phyloP scores from a whole-genome alignment of 148 eudicot species.

The Arbutus unedo region DNA sequence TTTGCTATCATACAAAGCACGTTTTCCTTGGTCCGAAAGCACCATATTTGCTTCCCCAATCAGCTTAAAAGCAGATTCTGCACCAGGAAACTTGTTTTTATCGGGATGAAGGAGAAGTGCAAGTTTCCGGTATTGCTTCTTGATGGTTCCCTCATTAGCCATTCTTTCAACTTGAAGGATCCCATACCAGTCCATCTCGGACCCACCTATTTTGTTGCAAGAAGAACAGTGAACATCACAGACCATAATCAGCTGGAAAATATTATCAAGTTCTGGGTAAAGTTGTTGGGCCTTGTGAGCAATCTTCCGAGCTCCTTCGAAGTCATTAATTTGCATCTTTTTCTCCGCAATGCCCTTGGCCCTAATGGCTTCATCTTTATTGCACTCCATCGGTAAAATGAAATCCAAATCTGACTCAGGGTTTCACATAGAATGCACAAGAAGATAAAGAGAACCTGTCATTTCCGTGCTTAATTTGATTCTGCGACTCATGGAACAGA shows the following conservation, averaged over 20 bases:
- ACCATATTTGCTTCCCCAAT: slow-evolving; percentile 43
- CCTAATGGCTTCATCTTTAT: slow-evolving; percentile 49
- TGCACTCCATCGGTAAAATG: slow-evolving; percentile 37
- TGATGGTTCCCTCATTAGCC: slow-evolving; percentile 34
- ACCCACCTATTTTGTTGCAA: slow-evolving; percentile 26
- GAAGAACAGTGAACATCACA: slow-evolving; percentile 48
- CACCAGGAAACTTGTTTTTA: slow-evolving; percentile 50
- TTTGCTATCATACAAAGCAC: slow-evolving; percentile 32
- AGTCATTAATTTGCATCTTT: slow-evolving; percentile 38
- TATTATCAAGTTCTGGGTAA: slow-evolving; percentile 41
- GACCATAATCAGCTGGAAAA: slow-evolving; percentile 32
- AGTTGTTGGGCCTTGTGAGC: slow-evolving; percentile 35
- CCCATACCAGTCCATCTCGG: slow-evolving; percentile 44
- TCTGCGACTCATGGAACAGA: neutral
- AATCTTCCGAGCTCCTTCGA: slow-evolving; percentile 40
- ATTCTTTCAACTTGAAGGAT: slow-evolving; percentile 38
- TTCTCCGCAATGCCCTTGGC: slow-evolving; percentile 38
- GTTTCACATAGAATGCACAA: neutral
- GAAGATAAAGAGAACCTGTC: neutral
- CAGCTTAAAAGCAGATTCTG: slow-evolving; percentile 50
- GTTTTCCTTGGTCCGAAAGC: slow-evolving; percentile 31
- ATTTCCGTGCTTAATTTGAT: neutral
- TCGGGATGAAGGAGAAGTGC: slow-evolving; percentile 49
- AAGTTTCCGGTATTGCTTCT: slow-evolving; percentile 40
- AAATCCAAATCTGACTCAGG: slow-evolving; percentile 8